phyloP scores from a whole-genome alignment of 352 stramenopile species.

The Pythium graminicola region DNA sequence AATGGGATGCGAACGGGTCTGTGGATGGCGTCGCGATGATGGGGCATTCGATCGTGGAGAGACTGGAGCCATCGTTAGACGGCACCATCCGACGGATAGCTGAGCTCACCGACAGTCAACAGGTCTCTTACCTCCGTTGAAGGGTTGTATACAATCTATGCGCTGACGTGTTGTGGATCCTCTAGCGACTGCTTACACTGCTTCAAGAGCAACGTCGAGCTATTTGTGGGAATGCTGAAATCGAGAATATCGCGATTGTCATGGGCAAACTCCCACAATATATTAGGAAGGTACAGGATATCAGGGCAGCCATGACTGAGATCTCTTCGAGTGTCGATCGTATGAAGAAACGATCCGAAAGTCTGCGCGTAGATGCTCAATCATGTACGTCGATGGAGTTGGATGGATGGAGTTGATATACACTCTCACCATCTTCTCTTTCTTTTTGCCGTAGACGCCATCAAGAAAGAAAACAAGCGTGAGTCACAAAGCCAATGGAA shows the following conservation, averaged over 20 bases:
- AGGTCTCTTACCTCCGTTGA: no score
- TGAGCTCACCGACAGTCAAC: constrained; percentile 46
- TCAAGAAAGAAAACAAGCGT: constrained; percentile 78
- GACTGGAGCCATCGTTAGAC: constrained; percentile 54
- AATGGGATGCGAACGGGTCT: constrained; percentile 36
- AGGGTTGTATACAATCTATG: no score
- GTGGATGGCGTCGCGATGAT: constrained; percentile 51
- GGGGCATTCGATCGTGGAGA: constrained; percentile 43
- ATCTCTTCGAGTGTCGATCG: constrained; percentile 51
- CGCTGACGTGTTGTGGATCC: background rate
- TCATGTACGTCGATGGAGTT: constrained; percentile 64
- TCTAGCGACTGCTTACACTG: constrained; percentile 46
- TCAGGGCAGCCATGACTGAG: constrained; percentile 53
- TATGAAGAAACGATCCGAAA: constrained; percentile 68
- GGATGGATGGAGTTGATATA: no score
- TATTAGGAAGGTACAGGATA: constrained; percentile 53
- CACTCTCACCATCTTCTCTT: background rate
- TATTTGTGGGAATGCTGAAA: constrained; percentile 47
- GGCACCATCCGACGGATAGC: constrained; percentile 62
- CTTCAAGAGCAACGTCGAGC: constrained; percentile 41
- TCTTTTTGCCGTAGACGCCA: constrained; percentile 38
- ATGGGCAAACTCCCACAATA: constrained; percentile 71
- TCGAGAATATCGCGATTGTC: constrained; percentile 53
- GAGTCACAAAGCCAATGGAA: constrained; percentile 71
- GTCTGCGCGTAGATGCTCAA: constrained; percentile 64